These are phyloP conservation scores for Cryptomeria japonica DNA, from an alignment of 75 land plant species.

Conservation along the genomic window DNA sequence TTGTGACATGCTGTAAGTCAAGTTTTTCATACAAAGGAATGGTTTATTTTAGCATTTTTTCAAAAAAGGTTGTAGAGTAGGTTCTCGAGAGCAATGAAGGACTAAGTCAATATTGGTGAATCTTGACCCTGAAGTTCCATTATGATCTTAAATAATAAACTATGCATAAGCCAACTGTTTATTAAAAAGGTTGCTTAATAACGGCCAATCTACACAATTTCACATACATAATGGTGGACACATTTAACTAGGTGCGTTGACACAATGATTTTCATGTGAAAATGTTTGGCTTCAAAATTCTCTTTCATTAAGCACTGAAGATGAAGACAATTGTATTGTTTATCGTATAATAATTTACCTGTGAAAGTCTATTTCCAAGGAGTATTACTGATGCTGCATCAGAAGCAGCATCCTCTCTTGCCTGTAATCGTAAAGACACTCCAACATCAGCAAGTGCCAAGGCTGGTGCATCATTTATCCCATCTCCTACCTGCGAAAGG, in stretches of 20 bases:
- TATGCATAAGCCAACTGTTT: not conserved
- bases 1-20: not conserved
- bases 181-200: not conserved
- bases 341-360: conserved; percentile 31
- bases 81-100: not conserved
- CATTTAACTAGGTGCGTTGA: not conserved
- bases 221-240: not conserved
- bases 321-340: too few species aligned
- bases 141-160: not conserved
- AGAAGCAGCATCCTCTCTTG: conserved; percentile 91
- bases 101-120: not conserved
- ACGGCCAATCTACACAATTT: not conserved
- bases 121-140: not conserved
- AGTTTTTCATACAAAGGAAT: not conserved
- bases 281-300: not conserved
- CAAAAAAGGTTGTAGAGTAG: not conserved
- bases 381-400: conserved; percentile 95
- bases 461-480: conserved; percentile 99
- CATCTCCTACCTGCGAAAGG: conserved; percentile 82
- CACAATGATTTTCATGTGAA: not conserved
- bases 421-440: conserved; percentile 80
- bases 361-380: conserved; percentile 86
- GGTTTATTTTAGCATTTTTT: not conserved
- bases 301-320: not conserved
- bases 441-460: conserved; percentile 97